Base-by-base conservation (phyloP, 768 basidiomycete genomes). In the Suillus cothurnatus region DNA sequence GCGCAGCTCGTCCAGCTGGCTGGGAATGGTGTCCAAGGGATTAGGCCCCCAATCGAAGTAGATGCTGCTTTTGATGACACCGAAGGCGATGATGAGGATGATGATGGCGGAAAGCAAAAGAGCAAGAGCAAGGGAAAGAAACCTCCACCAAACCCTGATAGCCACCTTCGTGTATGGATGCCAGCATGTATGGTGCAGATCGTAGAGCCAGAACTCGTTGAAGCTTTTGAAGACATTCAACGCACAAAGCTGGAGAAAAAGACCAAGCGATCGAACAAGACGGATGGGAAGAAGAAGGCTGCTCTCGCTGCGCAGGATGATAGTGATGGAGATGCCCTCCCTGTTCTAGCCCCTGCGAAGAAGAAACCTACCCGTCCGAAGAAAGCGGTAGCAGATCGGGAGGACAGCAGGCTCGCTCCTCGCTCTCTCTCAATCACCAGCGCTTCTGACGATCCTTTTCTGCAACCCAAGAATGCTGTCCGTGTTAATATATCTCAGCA, bases 171-270 rank as follows among this genome's bases (percentile, higher is more conserved):
- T 17, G 73, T 94, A 14, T 97, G 94, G 94, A 84, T 95, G 76
- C 92, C 94, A 0, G 93, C 91, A 28, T 88, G 84, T 61, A 89
- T 97, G 82, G 84, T 95, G 14, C 76, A 80, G 15, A 74, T 87
- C 38, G 92, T 85, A 2, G 89, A 88, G 65, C 91, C 93, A 11
- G 76, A 77, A 4, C 72, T 96, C 28, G 89, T 90, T 6, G 76
- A 84, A 50, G 82, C 82, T 21, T 95, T 83, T 67, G 86, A 92
- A 64, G 82, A 80, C 14, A 69, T 71, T 19, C 76, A 81, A 67
- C 79, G 80, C 65, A 76, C 73, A 65, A 92, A 88, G 69, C 73
- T 74, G 45, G 78, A 75, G 45, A 87, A 86, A 74, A 85, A 88
- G 71, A 72, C 79, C 21, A 78, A 76, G 66, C 58, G 38, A 41